phyloP scores from a whole-genome alignment of 306 rosid genomes.

The Trichosanthes truncata region DNA sequence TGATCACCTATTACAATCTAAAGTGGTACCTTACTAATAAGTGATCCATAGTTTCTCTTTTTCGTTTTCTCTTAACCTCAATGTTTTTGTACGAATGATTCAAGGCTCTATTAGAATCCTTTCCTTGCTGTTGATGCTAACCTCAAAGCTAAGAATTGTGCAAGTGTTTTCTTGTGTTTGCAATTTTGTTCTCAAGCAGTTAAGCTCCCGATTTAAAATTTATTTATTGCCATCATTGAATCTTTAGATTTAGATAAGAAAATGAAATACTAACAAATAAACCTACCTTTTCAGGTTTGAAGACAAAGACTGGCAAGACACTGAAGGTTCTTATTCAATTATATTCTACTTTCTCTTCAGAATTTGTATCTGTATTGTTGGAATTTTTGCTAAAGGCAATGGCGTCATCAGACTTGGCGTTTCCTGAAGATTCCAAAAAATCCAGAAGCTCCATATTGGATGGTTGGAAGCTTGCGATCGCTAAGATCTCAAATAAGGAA shows the following conservation, averaged over 20 bases:
- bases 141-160: neutral
- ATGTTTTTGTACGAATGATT: neutral
- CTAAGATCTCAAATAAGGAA: constrained; percentile 48
- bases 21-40: neutral
- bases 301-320: constrained; percentile 39
- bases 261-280: neutral
- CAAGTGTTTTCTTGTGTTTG: neutral
- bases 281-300: constrained; percentile 47
- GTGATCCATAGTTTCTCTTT: neutral
- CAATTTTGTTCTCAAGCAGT: neutral
- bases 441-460: constrained; percentile 26
- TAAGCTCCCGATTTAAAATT: neutral
- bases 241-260: constrained; percentile 5
- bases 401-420: constrained; percentile 33
- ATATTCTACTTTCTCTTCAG: constrained; percentile 66
- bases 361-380: constrained; percentile 60
- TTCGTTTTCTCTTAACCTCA: neutral
- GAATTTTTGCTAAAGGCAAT: constrained; percentile 45
- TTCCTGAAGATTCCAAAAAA: constrained; percentile 23
- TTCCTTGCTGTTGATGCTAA: neutral
- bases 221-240: neutral
- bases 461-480: constrained; percentile 52
- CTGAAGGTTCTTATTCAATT: constrained; percentile 51
- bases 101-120: neutral
- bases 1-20: neutral